Evolutionary conservation across 1,284 basidiomycete genomes (phyloP).

Genomic region (Trichosporon faecale): DNA sequence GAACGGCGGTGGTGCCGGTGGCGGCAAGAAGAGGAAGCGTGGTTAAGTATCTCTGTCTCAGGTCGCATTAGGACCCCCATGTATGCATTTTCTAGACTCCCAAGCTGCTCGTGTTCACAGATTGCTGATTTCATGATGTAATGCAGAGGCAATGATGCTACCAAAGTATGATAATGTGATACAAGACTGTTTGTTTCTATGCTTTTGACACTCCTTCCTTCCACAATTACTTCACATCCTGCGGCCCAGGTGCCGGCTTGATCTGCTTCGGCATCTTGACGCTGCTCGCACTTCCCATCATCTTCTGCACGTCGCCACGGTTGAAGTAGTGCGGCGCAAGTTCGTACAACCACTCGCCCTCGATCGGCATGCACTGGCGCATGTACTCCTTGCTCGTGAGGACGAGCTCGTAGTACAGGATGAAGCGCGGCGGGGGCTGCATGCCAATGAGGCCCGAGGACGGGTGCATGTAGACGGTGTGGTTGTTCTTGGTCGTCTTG

Average conservation of each 20-base stretch:
- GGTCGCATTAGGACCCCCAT: not conserved
- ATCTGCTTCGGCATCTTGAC: constrained; percentile 81
- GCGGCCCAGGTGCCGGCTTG: constrained; percentile 1
- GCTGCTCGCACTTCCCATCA: constrained; percentile 64
- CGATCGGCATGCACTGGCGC: constrained; percentile 96
- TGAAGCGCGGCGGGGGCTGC: constrained; percentile 84
- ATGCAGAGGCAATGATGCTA: constrained; percentile 1
- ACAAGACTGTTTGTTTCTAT: not conserved
- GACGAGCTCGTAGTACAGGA: constrained; percentile 85
- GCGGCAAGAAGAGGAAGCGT: constrained; percentile 19
- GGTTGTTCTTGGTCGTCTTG: constrained; percentile 87
- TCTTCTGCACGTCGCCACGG: constrained; percentile 75
- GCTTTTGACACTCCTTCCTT: not conserved
- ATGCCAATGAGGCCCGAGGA: constrained; percentile 91
- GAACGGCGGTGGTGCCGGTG: constrained; percentile 32
- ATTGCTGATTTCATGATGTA: not conserved
- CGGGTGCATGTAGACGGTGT: constrained; percentile 94
- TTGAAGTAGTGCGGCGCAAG: constrained; percentile 95
- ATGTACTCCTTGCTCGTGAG: constrained; percentile 59
- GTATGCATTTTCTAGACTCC: constrained; percentile 4
- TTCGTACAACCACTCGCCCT: constrained; percentile 88
- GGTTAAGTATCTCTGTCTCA: not conserved
- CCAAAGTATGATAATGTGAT: not conserved
- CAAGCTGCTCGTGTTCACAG: not conserved
- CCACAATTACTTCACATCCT: not conserved